phyloP scores from a whole-genome alignment of 257 asterid genomes.

The Lavandula angustifolia region DNA sequence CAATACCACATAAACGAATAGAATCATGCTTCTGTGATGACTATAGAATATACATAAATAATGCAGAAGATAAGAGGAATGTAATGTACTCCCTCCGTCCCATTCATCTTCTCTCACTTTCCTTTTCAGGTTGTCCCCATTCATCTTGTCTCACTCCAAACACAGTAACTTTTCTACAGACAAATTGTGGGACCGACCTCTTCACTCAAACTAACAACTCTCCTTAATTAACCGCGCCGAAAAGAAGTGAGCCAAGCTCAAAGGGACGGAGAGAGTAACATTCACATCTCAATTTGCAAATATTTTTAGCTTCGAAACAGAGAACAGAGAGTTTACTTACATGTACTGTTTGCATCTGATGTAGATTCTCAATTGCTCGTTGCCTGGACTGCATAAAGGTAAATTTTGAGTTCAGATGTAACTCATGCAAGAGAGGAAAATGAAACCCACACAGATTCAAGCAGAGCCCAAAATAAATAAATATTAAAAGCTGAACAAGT shows the following conservation, averaged over 20 bases:
- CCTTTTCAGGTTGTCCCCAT: too few species aligned
- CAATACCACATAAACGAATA: too few species aligned
- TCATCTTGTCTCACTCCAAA: too few species aligned
- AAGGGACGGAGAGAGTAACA: background rate
- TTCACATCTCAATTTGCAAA: constrained; percentile 19
- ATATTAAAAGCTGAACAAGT: background rate
- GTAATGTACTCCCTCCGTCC: too few species aligned
- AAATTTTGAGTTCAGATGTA: constrained; percentile 24
- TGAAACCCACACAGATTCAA: constrained; percentile 14
- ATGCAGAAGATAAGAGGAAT: too few species aligned
- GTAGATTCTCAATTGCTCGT: constrained; percentile 84
- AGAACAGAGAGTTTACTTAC: constrained; percentile 47
- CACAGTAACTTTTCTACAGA: too few species aligned
- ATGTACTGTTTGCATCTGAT: constrained; percentile 87
- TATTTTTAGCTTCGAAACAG: constrained; percentile 6
- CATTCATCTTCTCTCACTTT: too few species aligned
- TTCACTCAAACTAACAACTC: too few species aligned
- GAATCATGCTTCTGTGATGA: constrained; percentile 11
- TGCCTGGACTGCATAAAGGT: constrained; percentile 81
- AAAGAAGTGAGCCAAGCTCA: too few species aligned
- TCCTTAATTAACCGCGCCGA: too few species aligned
- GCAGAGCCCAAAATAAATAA: background rate
- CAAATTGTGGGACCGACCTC: too few species aligned
- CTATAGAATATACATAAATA: background rate
- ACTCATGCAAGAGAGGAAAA: constrained; percentile 19